These are phyloP conservation scores for Gracilaria domingensis DNA, from an alignment of 23 red algal species.

Conservation along the genomic window DNA sequence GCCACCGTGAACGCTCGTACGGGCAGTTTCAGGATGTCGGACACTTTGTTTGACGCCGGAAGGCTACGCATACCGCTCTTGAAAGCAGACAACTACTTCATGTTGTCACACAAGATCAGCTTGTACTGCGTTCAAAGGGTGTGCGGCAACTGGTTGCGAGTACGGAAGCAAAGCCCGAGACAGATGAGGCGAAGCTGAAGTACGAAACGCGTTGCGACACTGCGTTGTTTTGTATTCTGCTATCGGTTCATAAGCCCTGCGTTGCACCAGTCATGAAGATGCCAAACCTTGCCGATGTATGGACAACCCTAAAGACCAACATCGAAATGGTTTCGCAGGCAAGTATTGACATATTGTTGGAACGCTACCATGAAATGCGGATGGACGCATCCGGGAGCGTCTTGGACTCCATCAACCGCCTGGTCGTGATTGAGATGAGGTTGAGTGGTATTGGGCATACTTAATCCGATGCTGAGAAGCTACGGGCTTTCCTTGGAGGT, in stretches of 20 bases:
- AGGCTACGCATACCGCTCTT: not conserved
- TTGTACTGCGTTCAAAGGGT: not conserved
- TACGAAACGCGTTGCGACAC: not conserved
- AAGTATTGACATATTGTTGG: not conserved
- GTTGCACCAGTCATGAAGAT: conserved; percentile 7
- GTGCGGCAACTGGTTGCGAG: too few species aligned
- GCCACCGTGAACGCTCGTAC: too few species aligned
- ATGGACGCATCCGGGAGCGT: not conserved
- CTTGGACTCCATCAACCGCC: conserved; percentile 12
- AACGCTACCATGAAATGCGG: not conserved
- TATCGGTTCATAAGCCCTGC: conserved; percentile 16
- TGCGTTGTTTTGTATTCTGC: conserved; percentile 3
- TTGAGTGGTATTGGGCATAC: not conserved
- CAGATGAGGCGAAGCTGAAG: not conserved
- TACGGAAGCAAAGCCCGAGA: too few species aligned
- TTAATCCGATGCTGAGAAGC: not conserved
- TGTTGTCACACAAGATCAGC: conserved; percentile 6
- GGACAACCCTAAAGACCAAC: not conserved
- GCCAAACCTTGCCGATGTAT: not conserved
- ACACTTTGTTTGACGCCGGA: too few species aligned
- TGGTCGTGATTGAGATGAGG: not conserved
- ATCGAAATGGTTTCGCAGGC: not conserved
- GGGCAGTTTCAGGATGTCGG: too few species aligned
- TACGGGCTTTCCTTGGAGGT: not conserved
- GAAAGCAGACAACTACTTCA: conserved; percentile 26